Base-by-base conservation (phyloP, 208 protist genomes). In the Pavlovales sp. region DNA sequence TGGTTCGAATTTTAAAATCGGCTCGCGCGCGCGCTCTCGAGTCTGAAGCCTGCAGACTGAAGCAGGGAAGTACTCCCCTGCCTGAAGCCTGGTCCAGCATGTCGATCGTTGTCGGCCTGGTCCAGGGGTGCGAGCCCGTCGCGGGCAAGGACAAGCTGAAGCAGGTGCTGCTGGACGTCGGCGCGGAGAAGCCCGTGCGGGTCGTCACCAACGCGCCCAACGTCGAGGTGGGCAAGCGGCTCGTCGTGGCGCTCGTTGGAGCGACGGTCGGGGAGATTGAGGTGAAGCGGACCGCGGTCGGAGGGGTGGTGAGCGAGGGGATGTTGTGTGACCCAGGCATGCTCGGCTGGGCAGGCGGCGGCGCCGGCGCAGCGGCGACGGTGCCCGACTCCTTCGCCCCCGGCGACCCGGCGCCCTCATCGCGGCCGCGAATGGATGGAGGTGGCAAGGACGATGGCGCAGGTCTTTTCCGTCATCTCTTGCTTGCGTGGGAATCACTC, bases 281-380 rank as follows among this genome's bases (percentile, higher is more conserved):
- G n/a, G 93, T 96, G 67, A 88, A 91, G 83, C 94, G 94, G 90
- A 92, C 94, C 30, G 91, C 88, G 28, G 93, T 96, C 44, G 94
- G 94, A 42, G 95, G 95, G n/a, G 89, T 93, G 66, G 92, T 93
- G 30, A 95, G 93, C 18, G 89, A 89, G 34, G 95, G 95, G 1
- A 95, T 96, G 93, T 75, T 96, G 88, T 96, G 95, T 82, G 94
- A 96, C 91, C 85, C 92, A 18, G 91, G 90, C 30, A 95, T 96
- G 95, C 93, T 96, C 22, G 95, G 94, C 30, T 96, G 95, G 95
- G 90, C 88, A 0, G 94, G 94, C 41, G 95, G 95, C 44, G 94
- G 93, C 44, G 94, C 93, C 7, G 93, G 93, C 0, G 91, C 92
- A 0, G 94, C 95, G 18, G 95, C 94, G 34, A 57, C 92, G 46